phyloP scores from a whole-genome alignment of 2,329 filamentous ascomycete genomes.

The Penicillium corylophilum region DNA sequence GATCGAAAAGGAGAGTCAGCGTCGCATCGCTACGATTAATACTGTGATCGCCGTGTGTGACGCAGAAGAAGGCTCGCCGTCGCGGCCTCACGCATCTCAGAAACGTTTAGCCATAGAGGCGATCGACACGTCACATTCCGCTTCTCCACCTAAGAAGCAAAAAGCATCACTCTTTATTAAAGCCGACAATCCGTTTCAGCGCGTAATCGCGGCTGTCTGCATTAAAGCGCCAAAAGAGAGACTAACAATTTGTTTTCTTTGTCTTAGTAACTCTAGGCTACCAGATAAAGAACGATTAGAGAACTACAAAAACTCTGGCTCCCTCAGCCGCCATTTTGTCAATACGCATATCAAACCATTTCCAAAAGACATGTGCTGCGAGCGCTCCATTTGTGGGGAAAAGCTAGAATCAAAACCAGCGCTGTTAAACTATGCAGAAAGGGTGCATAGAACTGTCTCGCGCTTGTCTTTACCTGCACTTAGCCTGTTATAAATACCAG shows the following conservation, averaged over 20 bases:
- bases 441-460: conserved; percentile 14
- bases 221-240: conserved; percentile 15
- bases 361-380: conserved; percentile 17
- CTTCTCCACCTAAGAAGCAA: too few species aligned
- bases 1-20: too few species aligned
- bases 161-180: too few species aligned
- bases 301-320: conserved; percentile 19
- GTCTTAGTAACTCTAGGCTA: conserved; percentile 15
- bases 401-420: conserved; percentile 13
- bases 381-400: conserved; percentile 19
- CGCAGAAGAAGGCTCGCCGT: too few species aligned
- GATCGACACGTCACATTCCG: too few species aligned
- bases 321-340: conserved; percentile 23
- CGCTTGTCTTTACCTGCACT: conserved; percentile 12
- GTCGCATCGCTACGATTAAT: too few species aligned
- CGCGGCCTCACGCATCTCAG: too few species aligned
- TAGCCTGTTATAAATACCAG: conserved; percentile 5
- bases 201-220: conserved; percentile 17
- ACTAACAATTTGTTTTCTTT: conserved; percentile 25
- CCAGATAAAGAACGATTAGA: conserved; percentile 12
- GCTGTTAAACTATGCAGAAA: conserved; percentile 22
- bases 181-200: conserved; percentile 7
- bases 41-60: too few species aligned
- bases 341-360: conserved; percentile 19
- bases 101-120: too few species aligned